Evolutionary conservation across 2,329 filamentous ascomycete genomes (phyloP).

Genomic region (Ophiostoma piceae): DNA sequence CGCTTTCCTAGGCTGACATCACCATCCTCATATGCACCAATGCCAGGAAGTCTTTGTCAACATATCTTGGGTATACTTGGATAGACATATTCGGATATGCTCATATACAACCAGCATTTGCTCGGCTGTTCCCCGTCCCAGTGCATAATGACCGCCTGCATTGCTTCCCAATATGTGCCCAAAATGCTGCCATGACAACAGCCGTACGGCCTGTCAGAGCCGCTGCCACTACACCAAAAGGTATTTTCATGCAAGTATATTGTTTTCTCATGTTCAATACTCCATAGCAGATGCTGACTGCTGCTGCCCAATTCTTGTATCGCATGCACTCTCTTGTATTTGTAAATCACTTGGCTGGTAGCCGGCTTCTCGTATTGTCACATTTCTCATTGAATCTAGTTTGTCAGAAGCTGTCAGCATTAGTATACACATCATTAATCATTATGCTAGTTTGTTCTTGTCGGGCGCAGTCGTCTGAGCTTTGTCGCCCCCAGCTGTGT

Average conservation of each 20-base stretch:
- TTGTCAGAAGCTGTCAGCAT: constrained; percentile 1
- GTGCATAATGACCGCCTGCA: background rate
- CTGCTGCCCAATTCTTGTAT: background rate
- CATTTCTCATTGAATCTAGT: background rate
- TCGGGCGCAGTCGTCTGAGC: background rate
- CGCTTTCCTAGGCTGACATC: background rate
- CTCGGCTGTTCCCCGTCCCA: background rate
- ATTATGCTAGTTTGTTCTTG: background rate
- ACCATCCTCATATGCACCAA: background rate
- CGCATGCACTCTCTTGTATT: background rate
- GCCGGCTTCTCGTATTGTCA: background rate
- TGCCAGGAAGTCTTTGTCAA: no score
- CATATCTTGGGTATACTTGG: background rate
- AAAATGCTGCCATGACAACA: background rate
- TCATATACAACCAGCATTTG: background rate
- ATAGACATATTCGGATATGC: no score
- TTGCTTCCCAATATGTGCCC: background rate
- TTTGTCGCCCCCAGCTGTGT: background rate
- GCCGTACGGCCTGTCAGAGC: no score
- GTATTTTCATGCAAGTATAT: background rate
- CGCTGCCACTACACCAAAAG: background rate
- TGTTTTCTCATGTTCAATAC: background rate
- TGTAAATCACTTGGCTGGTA: background rate
- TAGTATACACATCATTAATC: background rate
- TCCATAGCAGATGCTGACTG: background rate